These are phyloP conservation scores for Aspergillus sclerotialis DNA, from an alignment of 2,329 filamentous ascomycete genomes.

Conservation along the genomic window DNA sequence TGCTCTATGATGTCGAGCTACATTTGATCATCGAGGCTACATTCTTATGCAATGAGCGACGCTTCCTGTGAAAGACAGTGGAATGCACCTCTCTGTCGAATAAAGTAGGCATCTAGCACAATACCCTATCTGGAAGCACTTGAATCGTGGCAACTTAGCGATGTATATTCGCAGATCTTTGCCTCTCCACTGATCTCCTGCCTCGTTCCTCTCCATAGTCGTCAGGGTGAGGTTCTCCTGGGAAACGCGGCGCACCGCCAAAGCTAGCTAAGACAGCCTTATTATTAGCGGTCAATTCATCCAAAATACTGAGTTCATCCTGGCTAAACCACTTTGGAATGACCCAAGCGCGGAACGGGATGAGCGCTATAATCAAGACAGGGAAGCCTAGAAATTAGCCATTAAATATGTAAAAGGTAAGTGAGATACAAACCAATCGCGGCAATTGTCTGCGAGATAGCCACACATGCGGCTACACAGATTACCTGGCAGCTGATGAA, in stretches of 20 bases:
- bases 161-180: background rate
- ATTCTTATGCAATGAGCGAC: too few relatives aligned
- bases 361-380: constrained; percentile 50
- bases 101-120: too few relatives aligned
- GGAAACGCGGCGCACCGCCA: constrained; percentile 28
- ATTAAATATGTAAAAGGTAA: background rate
- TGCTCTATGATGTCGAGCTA: too few relatives aligned
- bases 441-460: constrained; percentile 53
- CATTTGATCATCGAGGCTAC: too few relatives aligned
- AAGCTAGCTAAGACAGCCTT: constrained; percentile 48
- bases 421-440: constrained; percentile 39
- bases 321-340: constrained; percentile 46
- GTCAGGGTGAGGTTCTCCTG: background rate
- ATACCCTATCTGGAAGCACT: too few relatives aligned
- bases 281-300: constrained; percentile 48
- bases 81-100: too few relatives aligned
- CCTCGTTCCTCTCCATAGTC: constrained; percentile 7
- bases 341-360: constrained; percentile 46
- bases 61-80: too few relatives aligned
- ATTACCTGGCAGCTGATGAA: constrained; percentile 48
- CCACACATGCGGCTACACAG: constrained; percentile 48
- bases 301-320: constrained; percentile 44
- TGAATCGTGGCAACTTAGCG: too few relatives aligned
- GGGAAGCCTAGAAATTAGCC: constrained; percentile 41
- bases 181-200: constrained; percentile 1